phyloP scores from a whole-genome alignment of 164 flowering plant species.

The Magnolia officinalis region DNA sequence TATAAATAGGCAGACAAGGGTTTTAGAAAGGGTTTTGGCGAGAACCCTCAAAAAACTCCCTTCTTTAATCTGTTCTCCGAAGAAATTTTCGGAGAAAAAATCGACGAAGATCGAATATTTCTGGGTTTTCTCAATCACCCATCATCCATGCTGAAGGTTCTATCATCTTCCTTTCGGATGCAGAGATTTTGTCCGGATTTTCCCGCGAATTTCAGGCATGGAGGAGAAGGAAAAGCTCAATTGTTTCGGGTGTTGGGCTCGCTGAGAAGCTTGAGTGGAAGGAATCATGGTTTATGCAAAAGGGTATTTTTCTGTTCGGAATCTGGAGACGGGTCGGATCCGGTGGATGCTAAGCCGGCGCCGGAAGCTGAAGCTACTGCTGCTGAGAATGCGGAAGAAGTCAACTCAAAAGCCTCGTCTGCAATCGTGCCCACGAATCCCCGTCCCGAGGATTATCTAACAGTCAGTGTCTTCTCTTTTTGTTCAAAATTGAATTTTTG shows the following conservation, averaged over 20 bases:
- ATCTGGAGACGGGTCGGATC: constrained; percentile 45
- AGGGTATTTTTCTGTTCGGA: constrained; percentile 70
- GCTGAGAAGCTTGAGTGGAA: constrained; percentile 28
- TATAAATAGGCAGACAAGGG: background rate
- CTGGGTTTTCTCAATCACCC: background rate
- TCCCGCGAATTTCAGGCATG: constrained; percentile 21
- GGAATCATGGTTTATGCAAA: constrained; percentile 14
- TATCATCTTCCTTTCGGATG: constrained; percentile 31
- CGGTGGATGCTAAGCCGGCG: constrained; percentile 32
- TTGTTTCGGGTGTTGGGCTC: constrained; percentile 35
- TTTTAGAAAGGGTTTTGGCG: background rate
- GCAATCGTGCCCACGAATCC: constrained; percentile 74
- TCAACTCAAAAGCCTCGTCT: constrained; percentile 46
- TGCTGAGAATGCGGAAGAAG: constrained; percentile 33
- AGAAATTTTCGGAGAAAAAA: background rate
- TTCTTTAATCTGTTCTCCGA: background rate
- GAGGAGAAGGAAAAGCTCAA: constrained; percentile 21
- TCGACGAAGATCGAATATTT: background rate
- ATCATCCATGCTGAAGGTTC: constrained; percentile 40
- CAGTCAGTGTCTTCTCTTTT: constrained; percentile 35
- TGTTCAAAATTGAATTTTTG: background rate
- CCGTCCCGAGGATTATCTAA: constrained; percentile 72
- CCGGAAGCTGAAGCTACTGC: constrained; percentile 23
- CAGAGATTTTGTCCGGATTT: constrained; percentile 10
- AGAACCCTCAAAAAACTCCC: background rate